A percentile compares a stretch with the other conserved stretches of the same genome.
These are phyloP conservation scores for Fusarium sp. DNA, from an alignment of 2,329 filamentous ascomycete genomes.

Conservation along the genomic window DNA sequence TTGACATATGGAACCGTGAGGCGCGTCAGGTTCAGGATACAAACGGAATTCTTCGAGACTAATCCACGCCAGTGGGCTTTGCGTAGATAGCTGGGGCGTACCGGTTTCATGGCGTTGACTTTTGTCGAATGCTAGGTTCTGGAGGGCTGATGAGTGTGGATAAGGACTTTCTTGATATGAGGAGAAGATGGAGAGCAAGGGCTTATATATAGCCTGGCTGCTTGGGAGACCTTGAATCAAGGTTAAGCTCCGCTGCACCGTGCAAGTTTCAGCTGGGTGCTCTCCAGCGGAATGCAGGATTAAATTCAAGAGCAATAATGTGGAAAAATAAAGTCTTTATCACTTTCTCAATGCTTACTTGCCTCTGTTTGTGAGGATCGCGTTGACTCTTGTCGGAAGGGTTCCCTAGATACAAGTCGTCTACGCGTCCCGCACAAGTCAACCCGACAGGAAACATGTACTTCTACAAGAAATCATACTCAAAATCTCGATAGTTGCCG, in stretches of 20 bases:
- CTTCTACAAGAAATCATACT: too few species aligned
- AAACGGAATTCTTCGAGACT: background rate
- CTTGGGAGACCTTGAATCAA: background rate
- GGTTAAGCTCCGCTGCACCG: background rate
- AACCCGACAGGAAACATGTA: too few species aligned
- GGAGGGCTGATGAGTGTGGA: background rate
- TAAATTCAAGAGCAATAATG: background rate
- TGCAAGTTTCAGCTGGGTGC: background rate
- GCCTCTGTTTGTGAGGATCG: too few species aligned
- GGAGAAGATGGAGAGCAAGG: background rate
- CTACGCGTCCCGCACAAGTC: too few species aligned
- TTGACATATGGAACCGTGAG: background rate
- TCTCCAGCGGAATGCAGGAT: background rate
- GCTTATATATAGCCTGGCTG: background rate
- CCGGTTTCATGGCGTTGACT: background rate
- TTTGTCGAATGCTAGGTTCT: background rate
- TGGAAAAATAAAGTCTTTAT: accelerated
- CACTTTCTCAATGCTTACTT: background rate
- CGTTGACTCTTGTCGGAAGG: background rate
- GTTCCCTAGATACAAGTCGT: too few species aligned
- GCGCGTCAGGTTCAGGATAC: background rate
- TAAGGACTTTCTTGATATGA: background rate
- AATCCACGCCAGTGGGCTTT: background rate
- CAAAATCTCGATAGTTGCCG: too few species aligned
- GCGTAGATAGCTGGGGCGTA: background rate